phyloP scores from a whole-genome alignment of 345 rosid species.

The Iberis pinnata region DNA sequence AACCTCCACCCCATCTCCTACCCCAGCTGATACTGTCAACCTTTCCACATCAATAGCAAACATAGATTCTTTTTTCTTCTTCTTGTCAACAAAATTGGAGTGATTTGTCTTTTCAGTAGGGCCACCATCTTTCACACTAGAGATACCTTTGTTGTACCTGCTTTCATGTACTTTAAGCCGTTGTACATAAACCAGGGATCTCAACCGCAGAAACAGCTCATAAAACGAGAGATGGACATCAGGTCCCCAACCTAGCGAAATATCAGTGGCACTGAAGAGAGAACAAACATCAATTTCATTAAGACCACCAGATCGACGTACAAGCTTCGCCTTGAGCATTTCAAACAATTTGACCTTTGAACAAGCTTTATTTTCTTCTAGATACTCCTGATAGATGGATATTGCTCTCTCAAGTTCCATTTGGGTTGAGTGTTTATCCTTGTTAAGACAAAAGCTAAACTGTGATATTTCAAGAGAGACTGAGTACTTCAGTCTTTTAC shows the following conservation, averaged over 20 bases:
- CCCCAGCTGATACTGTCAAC: slow-evolving; percentile 70
- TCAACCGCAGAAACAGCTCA: slow-evolving; percentile 68
- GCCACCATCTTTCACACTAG: slow-evolving; percentile 35
- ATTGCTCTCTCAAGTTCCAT: slow-evolving; percentile 85
- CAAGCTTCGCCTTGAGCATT: slow-evolving; percentile 80
- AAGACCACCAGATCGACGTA: slow-evolving; percentile 79
- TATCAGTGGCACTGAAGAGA: slow-evolving; percentile 88
- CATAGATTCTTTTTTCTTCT: slow-evolving; percentile 78
- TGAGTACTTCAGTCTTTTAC: slow-evolving; percentile 57
- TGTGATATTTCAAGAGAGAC: slow-evolving; percentile 72
- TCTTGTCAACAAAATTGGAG: slow-evolving; percentile 43
- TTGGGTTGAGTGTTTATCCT: slow-evolving; percentile 81
- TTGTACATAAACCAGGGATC: slow-evolving; percentile 49
- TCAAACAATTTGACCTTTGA: slow-evolving; percentile 61
- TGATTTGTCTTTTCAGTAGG: slow-evolving; percentile 37
- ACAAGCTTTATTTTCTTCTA: slow-evolving; percentile 50
- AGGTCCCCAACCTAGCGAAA: slow-evolving; percentile 87
- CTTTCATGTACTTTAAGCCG: slow-evolving; percentile 44
- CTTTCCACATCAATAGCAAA: slow-evolving; percentile 92
- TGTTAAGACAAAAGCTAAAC: slow-evolving; percentile 61
- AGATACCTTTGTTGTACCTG: slow-evolving; percentile 32
- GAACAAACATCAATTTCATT: slow-evolving; percentile 84
- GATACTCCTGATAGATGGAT: slow-evolving; percentile 67
- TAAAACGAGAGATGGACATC: slow-evolving; percentile 70
- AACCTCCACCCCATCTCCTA: slow-evolving; percentile 89